Evolutionary conservation across 371 early-diverging fungal species (phyloP), one percentile per base, ranked within the genome.

Genomic region (Blakeslea trispora): DNA sequence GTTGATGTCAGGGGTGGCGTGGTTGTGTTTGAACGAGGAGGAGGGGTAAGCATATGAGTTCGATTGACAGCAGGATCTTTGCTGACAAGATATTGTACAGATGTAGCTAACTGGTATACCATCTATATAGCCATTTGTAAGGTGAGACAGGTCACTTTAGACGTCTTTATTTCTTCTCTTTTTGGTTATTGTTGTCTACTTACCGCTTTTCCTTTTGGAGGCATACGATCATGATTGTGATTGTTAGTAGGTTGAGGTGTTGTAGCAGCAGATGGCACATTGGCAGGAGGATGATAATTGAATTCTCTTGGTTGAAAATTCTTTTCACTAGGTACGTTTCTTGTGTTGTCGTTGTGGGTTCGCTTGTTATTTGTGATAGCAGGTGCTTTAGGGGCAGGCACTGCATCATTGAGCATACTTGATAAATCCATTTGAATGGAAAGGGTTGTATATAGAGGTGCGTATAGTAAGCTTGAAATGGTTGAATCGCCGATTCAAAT

Each of bases 321-420:
- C 37, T 22, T 47, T 48, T 21, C 18, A 28, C 13, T 37, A 28
- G 7, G 5, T 28, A 7, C 7, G 7, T 47, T 47, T 47, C 19
- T 37, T 2, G 7, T 50, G 17, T 8, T 48, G 17, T 8, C n/a
- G 15, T 21, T 19, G 5, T 19, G 14, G 37, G 37, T 42, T 41
- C 37, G 22, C 18, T 51, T 23, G 54, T 37, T 37, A 11, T 37
- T 37, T 37, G 37, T 37, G 14, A 37, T 37, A 11, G 11, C 37
- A 2, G 14, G 37, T 37, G 37, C 14, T 37, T 37, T 37, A 14
- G 37, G 37, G 11, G 37, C 37, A 37, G 37, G 44, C 13, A n/a
- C 35, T 19, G 59, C 28, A 43, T 53, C 66, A 57, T 65, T 65
- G 5, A 65, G 44, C 66, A 65, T 65, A 22, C 57, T 65, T 18